Percentiles rank a stretch among this genome's conserved stretches.
Evolutionary conservation across 805 yeast species (phyloP).

Genomic region (Cyberlindnera veronae): DNA sequence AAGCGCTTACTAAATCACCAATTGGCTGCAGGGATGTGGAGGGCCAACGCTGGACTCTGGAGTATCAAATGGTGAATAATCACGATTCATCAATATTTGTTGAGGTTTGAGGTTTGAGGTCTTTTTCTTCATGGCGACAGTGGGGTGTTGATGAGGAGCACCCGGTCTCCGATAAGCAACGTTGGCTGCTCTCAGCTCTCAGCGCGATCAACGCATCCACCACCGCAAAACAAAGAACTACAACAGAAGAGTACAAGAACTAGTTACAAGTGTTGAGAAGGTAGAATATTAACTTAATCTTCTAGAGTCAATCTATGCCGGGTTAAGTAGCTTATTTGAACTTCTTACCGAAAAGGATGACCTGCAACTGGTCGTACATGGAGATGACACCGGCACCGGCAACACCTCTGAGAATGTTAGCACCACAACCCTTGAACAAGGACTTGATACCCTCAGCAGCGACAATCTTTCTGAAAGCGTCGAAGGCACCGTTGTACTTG

Average conservation of each 20-base stretch:
- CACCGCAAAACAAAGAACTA: neutral
- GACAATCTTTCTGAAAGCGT: conserved; percentile 86
- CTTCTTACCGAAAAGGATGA: conserved; percentile 94
- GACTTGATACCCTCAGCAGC: conserved; percentile 94
- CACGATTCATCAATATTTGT: no score
- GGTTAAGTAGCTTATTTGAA: conserved; percentile 47
- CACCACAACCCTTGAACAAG: conserved; percentile 98
- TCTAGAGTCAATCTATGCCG: conserved; percentile 56
- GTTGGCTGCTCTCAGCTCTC: no score
- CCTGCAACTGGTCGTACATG: conserved; percentile 94
- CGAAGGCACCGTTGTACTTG: conserved; percentile 92
- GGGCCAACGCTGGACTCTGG: no score
- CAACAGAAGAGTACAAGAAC: neutral
- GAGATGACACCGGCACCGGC: conserved; percentile 99
- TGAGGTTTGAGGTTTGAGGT: no score
- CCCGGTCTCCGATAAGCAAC: no score
- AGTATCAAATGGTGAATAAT: no score
- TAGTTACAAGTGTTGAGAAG: conserved; percentile 6
- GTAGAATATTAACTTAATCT: conserved; percentile 24
- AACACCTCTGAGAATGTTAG: conserved; percentile 99
- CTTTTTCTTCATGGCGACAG: no score
- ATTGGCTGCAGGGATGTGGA: no score
- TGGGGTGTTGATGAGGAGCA: no score
- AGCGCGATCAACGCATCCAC: no score
- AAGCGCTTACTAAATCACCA: no score